Evolutionary conservation across 345 rosid genomes (phyloP).

Genomic region (Brassica juncea): DNA sequence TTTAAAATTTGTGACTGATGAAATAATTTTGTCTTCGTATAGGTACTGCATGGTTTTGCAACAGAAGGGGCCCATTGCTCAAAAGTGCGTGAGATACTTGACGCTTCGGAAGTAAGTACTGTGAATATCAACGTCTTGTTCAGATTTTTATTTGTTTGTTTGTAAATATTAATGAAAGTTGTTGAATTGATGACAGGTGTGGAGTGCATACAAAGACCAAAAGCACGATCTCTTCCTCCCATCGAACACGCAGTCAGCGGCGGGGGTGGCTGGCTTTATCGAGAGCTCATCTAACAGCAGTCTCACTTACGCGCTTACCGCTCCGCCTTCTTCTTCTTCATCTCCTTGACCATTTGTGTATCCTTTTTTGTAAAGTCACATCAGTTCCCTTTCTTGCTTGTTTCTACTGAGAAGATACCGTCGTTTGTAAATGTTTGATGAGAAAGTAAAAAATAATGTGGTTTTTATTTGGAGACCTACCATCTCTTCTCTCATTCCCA

Average conservation of each 20-base stretch:
- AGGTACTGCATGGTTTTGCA: slow-evolving; percentile 95
- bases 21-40: background rate
- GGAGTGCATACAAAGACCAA: slow-evolving; percentile 98
- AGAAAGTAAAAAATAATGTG: slow-evolving; percentile 14
- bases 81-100: slow-evolving; percentile 79
- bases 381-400: slow-evolving; percentile 12
- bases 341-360: slow-evolving; percentile 29
- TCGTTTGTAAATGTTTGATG: slow-evolving; percentile 40
- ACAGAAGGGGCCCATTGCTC: slow-evolving; percentile 96
- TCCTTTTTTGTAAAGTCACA: slow-evolving; percentile 35
- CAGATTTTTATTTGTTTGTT: background rate
- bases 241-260: slow-evolving; percentile 88
- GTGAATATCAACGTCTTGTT: background rate
- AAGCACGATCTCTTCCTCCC: slow-evolving; percentile 97
- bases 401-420: slow-evolving; percentile 23
- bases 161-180: background rate
- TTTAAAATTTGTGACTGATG: background rate
- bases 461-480: background rate
- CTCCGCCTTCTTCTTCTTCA: slow-evolving; percentile 49
- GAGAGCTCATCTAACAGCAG: slow-evolving; percentile 78
- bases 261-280: slow-evolving; percentile 95
- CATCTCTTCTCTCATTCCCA: background rate
- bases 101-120: slow-evolving; percentile 85
- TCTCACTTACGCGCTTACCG: slow-evolving; percentile 80
- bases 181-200: slow-evolving; percentile 52